Percentiles rank a stretch among this genome's conserved stretches.
phyloP scores from a whole-genome alignment of 805 yeast species.

The Monosporozyma unispora region DNA sequence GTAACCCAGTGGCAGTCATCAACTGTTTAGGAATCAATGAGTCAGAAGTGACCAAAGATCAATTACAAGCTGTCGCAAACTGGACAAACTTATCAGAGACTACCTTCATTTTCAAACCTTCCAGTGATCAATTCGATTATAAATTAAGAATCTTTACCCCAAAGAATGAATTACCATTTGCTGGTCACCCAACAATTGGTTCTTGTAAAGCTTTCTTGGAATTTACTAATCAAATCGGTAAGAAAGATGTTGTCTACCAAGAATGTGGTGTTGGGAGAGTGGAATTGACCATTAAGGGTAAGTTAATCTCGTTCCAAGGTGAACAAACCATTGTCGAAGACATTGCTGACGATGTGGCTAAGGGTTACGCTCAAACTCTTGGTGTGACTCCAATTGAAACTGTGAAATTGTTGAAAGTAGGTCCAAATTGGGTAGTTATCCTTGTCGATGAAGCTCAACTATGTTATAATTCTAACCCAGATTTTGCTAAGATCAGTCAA shows the following conservation, averaged over 20 bases:
- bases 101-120: slow-evolving; percentile 40
- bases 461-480: slow-evolving; percentile 30
- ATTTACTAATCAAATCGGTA: slow-evolving; percentile 17
- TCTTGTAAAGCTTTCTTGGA: slow-evolving; percentile 40
- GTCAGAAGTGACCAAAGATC: slow-evolving; percentile 27
- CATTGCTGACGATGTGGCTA: slow-evolving; percentile 1
- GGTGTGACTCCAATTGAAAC: slow-evolving; percentile 8
- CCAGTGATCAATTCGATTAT: slow-evolving; percentile 36
- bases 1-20: slow-evolving; percentile 49
- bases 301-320: slow-evolving; percentile 26
- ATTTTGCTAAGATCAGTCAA: slow-evolving; percentile 20
- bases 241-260: slow-evolving; percentile 28
- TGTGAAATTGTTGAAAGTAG: slow-evolving; percentile 33
- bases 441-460: slow-evolving; percentile 27
- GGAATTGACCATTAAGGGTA: slow-evolving; percentile 24
- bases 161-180: slow-evolving; percentile 43
- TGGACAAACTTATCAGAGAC: slow-evolving; percentile 59
- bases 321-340: slow-evolving; percentile 8
- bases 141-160: slow-evolving; percentile 44
- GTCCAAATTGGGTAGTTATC: slow-evolving; percentile 39
- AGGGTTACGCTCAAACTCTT: slow-evolving; percentile 7
- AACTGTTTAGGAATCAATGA: slow-evolving; percentile 17
- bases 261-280: slow-evolving; percentile 41
- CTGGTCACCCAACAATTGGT: slow-evolving; percentile 59
- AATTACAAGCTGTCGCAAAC: slow-evolving; percentile 41